Conservation (phyloP, 2,329 filamentous ascomycete species). For the Paecilomyces sp. region DNA sequence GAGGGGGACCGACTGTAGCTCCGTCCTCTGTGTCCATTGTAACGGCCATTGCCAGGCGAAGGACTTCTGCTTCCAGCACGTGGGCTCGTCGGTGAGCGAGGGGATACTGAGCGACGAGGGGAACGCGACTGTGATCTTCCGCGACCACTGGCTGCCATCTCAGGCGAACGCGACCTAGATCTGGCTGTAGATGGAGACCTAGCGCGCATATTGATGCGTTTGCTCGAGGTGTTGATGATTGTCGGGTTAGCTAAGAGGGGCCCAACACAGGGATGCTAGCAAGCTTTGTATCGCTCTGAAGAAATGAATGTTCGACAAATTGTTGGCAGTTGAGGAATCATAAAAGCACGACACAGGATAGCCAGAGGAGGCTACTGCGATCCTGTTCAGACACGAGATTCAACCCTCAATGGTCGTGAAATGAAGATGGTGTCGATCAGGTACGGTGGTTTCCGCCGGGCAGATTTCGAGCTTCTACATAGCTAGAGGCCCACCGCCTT, state of each 20-base stretch:
- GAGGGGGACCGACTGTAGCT: slow-evolving; percentile 22
- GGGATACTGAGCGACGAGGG: slow-evolving; percentile 27
- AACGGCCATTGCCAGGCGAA: slow-evolving; percentile 14
- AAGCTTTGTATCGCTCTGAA: background rate
- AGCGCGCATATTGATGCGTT: slow-evolving; percentile 13
- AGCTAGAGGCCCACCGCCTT: background rate
- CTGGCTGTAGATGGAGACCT: slow-evolving; percentile 18
- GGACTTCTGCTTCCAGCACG: slow-evolving; percentile 21
- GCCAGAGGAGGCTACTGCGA: background rate
- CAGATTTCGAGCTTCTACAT: background rate
- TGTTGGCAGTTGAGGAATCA: background rate
- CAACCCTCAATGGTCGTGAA: background rate
- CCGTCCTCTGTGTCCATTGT: slow-evolving; percentile 19
- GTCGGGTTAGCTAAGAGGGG: background rate
- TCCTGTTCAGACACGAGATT: background rate
- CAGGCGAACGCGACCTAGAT: slow-evolving; percentile 16
- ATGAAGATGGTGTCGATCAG: background rate
- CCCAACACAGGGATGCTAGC: background rate
- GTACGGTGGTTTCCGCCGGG: background rate
- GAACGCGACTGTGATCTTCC: slow-evolving; percentile 16
- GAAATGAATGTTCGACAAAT: background rate
- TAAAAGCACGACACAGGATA: background rate
- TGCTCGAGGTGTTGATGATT: background rate
- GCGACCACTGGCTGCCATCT: slow-evolving; percentile 6
- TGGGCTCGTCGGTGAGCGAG: slow-evolving; percentile 23